Evolutionary conservation across 2,329 filamentous ascomycete species (phyloP), one percentile per base, ranked within the genome.

Genomic region (Elsinoe batatas): DNA sequence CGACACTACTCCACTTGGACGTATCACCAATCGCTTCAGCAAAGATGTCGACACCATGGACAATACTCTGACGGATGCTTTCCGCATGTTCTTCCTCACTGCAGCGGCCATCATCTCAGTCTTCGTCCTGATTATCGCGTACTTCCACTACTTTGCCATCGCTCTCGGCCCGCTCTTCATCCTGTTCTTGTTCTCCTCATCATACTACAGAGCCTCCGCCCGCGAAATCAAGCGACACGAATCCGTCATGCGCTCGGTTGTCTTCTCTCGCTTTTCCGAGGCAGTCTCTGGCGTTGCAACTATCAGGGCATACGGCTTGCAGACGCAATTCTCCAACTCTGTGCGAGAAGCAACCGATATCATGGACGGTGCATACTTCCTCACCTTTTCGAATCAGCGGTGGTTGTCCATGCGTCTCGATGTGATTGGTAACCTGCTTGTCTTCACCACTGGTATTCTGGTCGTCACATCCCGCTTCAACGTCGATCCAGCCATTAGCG

Each of bases 11-110:
- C 93, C 93, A 0, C 79, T 97, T 1, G 93, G 93, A 17, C 85
- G 91, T 36, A 96, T 97, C 68, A 95, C 90, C 18, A 97, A 97
- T 69, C 87, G 93, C 13, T 97, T 97, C 72, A 94, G 89, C 32
- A 86, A 91, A 62, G 93, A 98, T 65, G 87, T 97, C 38, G 89
- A 96, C 65, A 88, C 93, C 56, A 94, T 97, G 89, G 93, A 97
- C 72, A 95, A 95, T 69, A 88, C 84, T 57, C 73, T 96, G 42
- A 86, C 86, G 0, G 91, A 96, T 64, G 85, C 88, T 3, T 88
- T 96, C 71, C 83, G 91, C 61, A 95, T 96, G 83, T 96, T 91
- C 74, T 85, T 91, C 64, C 74, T 96, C 63, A 95, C 89, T 1
- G 72, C 95, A 62, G 84, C 81, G 37, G 88, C 86, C 79, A 90